These are phyloP conservation scores for Blastobotrys malaysiensis DNA, from an alignment of 1,139 yeast genomes.

Conservation along the genomic window DNA sequence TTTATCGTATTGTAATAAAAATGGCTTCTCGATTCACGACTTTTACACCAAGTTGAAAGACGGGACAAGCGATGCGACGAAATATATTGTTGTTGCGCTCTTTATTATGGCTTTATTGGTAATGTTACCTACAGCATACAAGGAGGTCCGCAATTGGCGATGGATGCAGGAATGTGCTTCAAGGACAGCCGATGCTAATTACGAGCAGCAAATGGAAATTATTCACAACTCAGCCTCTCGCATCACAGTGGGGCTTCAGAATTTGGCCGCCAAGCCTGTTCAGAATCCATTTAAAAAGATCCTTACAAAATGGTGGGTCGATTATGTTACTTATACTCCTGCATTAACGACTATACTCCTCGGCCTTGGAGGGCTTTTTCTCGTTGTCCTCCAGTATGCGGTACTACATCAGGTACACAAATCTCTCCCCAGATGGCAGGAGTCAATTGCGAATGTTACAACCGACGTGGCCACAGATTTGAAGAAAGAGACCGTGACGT, in stretches of 20 bases:
- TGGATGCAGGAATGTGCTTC: conserved; percentile 32
- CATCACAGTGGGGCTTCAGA: conserved; percentile 14
- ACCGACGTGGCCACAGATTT: conserved; percentile 18
- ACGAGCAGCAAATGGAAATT: conserved; percentile 11
- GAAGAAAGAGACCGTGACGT: conserved; percentile 27
- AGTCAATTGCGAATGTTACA: conserved; percentile 15
- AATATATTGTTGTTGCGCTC: conserved; percentile 39
- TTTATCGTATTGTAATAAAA: conserved; percentile 12
- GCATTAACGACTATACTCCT: conserved; percentile 35
- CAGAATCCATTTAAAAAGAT: conserved; percentile 7
- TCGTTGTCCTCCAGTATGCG: conserved; percentile 39
- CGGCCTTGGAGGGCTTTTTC: conserved; percentile 40
- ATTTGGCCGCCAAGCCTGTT: conserved; percentile 11
- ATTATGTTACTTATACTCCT: conserved; percentile 29
- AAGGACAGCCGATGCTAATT: background rate
- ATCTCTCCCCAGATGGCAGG: conserved; percentile 18
- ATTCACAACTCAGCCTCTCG: conserved; percentile 15
- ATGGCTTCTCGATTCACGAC: conserved; percentile 12
- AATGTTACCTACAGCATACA: conserved; percentile 40
- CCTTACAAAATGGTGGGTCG: conserved; percentile 32
- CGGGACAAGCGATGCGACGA: conserved; percentile 34
- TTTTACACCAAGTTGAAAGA: conserved; percentile 14
- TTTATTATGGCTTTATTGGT: conserved; percentile 37
- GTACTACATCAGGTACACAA: conserved; percentile 31
- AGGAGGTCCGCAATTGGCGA: conserved; percentile 49